Percentiles rank a stretch among this genome's conserved stretches.
Evolutionary conservation across 257 asterid species (phyloP).

Genomic region (Osmanthus fragrans): DNA sequence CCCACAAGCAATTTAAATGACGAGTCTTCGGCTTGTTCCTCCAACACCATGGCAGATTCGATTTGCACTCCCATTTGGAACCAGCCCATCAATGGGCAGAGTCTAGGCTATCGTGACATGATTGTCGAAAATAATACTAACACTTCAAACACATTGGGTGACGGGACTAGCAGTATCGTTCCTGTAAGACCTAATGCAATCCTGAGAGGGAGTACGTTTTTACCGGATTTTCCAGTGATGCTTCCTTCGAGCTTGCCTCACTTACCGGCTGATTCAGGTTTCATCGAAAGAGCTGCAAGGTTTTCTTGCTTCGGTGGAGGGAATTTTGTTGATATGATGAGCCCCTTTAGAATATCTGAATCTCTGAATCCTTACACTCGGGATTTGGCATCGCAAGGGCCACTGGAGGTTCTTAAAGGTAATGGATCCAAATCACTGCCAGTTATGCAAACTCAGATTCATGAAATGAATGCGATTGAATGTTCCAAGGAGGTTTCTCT

Average conservation of each 20-base stretch:
- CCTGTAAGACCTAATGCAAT: slow-evolving; percentile 40
- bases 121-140: slow-evolving; percentile 42
- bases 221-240: slow-evolving; percentile 52
- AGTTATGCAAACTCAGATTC: neutral
- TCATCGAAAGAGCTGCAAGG: slow-evolving; percentile 87
- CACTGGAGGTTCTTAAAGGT: slow-evolving; percentile 39
- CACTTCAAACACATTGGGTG: slow-evolving; percentile 23
- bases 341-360: slow-evolving; percentile 43
- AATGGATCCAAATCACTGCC: slow-evolving; percentile 27
- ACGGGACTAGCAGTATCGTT: slow-evolving; percentile 25
- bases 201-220: slow-evolving; percentile 58
- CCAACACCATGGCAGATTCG: slow-evolving; percentile 48
- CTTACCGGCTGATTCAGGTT: slow-evolving; percentile 83
- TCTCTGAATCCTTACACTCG: slow-evolving; percentile 39
- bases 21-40: too few relatives aligned
- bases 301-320: slow-evolving; percentile 89
- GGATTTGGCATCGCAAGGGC: slow-evolving; percentile 11
- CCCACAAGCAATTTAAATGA: slow-evolving; percentile 41
- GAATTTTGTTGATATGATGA: slow-evolving; percentile 55
- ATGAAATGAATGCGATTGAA: slow-evolving; percentile 28
- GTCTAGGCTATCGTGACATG: slow-evolving; percentile 53
- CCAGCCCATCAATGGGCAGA: slow-evolving; percentile 46
- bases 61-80: slow-evolving; percentile 64
- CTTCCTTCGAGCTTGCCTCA: slow-evolving; percentile 63
- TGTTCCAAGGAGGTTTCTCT: slow-evolving; percentile 38